Evolutionary conservation across 768 basidiomycete genomes (phyloP), one percentile per base, ranked within the genome.

Genomic region (Tricholoma sp.): DNA sequence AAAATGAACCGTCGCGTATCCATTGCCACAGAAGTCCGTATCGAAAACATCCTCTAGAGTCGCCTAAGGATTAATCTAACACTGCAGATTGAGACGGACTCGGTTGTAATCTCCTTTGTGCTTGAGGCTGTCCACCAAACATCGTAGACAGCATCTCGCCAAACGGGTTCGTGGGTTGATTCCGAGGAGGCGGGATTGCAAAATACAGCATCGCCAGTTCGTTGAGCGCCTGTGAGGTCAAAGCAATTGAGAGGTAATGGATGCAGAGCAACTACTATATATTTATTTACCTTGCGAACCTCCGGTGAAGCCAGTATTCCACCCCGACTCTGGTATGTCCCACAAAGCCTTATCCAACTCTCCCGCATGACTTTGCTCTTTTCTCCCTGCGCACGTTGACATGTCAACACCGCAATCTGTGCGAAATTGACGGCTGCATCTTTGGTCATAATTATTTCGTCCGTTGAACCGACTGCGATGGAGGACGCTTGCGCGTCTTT

Each of bases 61-160:
- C n/a, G 27, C n/a, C 6, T 2, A 24, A 46, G 21, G 57, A 32
- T 57, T 68, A 84, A 63, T 83, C 81, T 56, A 84, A 66, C n/a
- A 77, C 80, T 5, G 74, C 64, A 14, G 73, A 62, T 21, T 10
- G 70, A 61, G 73, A 62, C 19, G 14, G 70, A 61, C 19, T 69
- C 66, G 82, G 82, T n/a, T 77, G 64, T 53, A 83, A 63, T n/a
- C 76, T 67, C 55, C 80, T 74, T 59, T 79, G 73, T 12, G 73
- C 59, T 52, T 72, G 71, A 4, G 67, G 54, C 27, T 76, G 69
- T 9, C 91, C 91, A 24, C 94, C 94, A 57, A 98, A 88, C 68
- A 98, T 74, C 4, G 87, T 86, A 4, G 93, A 91, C 71, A 98
- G 74, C 80, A 98, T 89, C 27, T 94, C 92, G 27, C 87, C 90